Evolutionary conservation across 2,329 filamentous ascomycete genomes (phyloP).

Genomic region (Aspergillus melleus): DNA sequence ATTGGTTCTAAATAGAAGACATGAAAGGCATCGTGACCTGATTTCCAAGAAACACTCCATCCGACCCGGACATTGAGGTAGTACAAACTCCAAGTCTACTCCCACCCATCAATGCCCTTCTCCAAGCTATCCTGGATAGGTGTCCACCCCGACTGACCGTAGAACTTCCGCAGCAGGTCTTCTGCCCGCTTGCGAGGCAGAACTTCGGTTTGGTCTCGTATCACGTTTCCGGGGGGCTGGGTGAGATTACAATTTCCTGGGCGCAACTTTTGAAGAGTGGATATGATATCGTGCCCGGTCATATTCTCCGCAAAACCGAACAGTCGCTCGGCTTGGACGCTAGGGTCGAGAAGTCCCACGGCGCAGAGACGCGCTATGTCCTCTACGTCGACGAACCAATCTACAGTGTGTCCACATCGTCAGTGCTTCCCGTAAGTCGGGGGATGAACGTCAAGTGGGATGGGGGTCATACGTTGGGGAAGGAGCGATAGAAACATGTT

Average conservation of each 20-base stretch:
- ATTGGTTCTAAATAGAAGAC: background rate
- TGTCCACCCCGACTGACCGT: background rate
- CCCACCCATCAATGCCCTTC: background rate
- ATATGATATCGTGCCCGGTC: background rate
- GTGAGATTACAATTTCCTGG: background rate
- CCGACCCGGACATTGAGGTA: background rate
- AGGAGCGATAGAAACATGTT: slow-evolving; percentile 4
- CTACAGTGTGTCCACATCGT: slow-evolving; percentile 39
- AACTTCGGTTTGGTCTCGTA: background rate
- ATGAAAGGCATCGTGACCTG: background rate
- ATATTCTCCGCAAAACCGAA: slow-evolving; percentile 51
- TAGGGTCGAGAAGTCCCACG: slow-evolving; percentile 49
- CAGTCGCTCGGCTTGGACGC: slow-evolving; percentile 51
- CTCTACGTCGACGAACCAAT: slow-evolving; percentile 49
- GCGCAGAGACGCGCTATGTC: slow-evolving; percentile 56
- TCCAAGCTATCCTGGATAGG: background rate
- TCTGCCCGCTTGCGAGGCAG: background rate
- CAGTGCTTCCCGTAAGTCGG: slow-evolving; percentile 13
- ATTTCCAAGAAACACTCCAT: background rate
- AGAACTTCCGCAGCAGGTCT: background rate
- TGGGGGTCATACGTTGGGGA: slow-evolving; percentile 38
- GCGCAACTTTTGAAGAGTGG: background rate
- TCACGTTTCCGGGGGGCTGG: background rate
- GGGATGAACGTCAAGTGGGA: slow-evolving; percentile 30
- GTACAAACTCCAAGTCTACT: background rate